Conservation (phyloP, 2,329 filamentous ascomycete genomes). For the Leptographium radiaticola region DNA sequence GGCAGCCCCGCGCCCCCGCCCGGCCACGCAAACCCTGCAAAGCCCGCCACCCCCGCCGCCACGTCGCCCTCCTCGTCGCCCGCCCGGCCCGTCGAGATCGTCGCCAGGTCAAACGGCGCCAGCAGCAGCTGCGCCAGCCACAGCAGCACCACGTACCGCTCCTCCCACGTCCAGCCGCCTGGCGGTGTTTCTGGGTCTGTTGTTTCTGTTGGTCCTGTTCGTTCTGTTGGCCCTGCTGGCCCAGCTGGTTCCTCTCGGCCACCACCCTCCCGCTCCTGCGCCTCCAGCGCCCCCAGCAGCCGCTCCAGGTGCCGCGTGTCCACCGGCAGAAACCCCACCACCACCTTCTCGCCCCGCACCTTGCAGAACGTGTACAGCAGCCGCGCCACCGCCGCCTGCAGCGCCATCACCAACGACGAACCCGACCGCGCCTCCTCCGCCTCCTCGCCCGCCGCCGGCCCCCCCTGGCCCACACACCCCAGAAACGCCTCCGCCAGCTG, state of each 20-base stretch:
- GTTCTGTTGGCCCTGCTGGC: too few species aligned
- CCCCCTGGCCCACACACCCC: slow-evolving; percentile 24
- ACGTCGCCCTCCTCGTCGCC: slow-evolving; percentile 7
- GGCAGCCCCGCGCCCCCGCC: slow-evolving; percentile 41
- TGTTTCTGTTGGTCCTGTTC: slow-evolving; percentile 2
- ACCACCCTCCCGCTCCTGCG: slow-evolving; percentile 17
- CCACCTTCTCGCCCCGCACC: slow-evolving; percentile 82
- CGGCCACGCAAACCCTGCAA: slow-evolving; percentile 39
- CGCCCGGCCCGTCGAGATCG: slow-evolving; percentile 50
- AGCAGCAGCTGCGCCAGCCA: slow-evolving; percentile 78
- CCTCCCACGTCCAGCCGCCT: slow-evolving; percentile 59
- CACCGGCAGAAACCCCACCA: slow-evolving; percentile 81
- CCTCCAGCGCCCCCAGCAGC: slow-evolving; percentile 63
- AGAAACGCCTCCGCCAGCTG: slow-evolving; percentile 65
- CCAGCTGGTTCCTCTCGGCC: too few species aligned
- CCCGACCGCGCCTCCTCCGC: background rate
- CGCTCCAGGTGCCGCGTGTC: slow-evolving; percentile 77
- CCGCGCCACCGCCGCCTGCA: slow-evolving; percentile 60
- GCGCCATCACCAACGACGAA: slow-evolving; percentile 29
- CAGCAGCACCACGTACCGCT: slow-evolving; percentile 73
- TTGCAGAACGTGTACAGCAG: slow-evolving; percentile 89
- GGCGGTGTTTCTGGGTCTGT: background rate
- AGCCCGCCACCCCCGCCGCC: slow-evolving; percentile 16
- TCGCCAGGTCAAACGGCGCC: slow-evolving; percentile 80
- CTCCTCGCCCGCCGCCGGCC: slow-evolving; percentile 9